phyloP scores from a whole-genome alignment of 768 basidiomycete species.

The Termitomyces sp. region DNA sequence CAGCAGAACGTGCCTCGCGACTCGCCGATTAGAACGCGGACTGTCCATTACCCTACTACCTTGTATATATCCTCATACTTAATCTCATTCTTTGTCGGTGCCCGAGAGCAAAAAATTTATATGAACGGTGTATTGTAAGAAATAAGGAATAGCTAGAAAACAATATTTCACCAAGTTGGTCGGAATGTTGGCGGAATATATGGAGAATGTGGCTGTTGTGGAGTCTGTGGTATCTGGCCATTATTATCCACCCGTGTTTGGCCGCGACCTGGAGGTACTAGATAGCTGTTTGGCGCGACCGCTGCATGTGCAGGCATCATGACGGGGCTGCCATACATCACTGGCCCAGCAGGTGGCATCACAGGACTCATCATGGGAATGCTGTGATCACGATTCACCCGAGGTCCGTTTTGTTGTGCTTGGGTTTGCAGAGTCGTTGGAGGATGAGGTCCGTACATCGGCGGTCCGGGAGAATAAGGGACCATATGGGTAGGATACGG shows the following conservation, averaged over 20 bases:
- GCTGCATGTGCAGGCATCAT: conserved; percentile 60
- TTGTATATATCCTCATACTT: conserved; percentile 13
- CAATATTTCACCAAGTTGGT: conserved; percentile 46
- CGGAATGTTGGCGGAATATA: conserved; percentile 45
- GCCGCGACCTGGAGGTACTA: conserved; percentile 47
- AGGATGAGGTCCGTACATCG: conserved; percentile 50
- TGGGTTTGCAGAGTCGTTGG: conserved; percentile 41
- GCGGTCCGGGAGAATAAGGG: conserved; percentile 55
- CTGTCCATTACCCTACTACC: conserved; percentile 5
- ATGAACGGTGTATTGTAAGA: conserved; percentile 34
- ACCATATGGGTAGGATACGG: conserved; percentile 68
- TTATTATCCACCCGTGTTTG: conserved; percentile 49
- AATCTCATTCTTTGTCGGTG: conserved; percentile 11
- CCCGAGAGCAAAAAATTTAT: conserved; percentile 19
- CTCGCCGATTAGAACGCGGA: conserved; percentile 48
- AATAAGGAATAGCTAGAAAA: conserved; percentile 24
- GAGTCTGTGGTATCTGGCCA: conserved; percentile 42
- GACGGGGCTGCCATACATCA: conserved; percentile 73
- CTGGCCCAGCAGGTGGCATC: conserved; percentile 54
- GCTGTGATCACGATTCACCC: conserved; percentile 45
- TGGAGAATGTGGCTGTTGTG: conserved; percentile 34
- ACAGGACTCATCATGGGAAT: conserved; percentile 72
- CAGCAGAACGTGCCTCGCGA: conserved; percentile 78
- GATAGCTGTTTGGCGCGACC: conserved; percentile 43
- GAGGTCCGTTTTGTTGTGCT: conserved; percentile 36